Percentiles rank a stretch among this genome's conserved stretches.
phyloP scores from a whole-genome alignment of 2,329 filamentous ascomycete genomes.

The Cyphellophora attinorum region DNA sequence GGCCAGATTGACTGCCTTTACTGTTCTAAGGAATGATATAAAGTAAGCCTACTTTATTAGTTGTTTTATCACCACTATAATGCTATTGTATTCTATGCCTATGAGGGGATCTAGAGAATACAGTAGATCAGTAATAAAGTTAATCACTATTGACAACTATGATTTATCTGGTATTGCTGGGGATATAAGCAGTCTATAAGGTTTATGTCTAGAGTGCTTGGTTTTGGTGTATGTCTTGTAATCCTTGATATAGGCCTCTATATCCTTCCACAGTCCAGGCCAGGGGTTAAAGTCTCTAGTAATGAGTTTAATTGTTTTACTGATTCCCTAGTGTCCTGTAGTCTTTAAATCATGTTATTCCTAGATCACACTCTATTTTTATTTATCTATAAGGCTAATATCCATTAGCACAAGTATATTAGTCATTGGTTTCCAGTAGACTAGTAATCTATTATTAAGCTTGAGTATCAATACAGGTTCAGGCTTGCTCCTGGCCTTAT shows the following conservation, averaged over 20 bases:
- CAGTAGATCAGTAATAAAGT: constrained; percentile 7
- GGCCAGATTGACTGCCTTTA: constrained; percentile 3
- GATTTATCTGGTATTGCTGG: neutral
- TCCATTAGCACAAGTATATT: neutral
- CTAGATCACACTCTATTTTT: constrained; percentile 4
- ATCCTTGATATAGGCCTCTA: constrained; percentile 3
- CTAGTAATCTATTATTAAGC: constrained; percentile 2
- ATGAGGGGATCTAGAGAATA: neutral
- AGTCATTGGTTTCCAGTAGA: constrained; percentile 3
- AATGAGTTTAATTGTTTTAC: constrained; percentile 3
- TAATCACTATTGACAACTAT: constrained; percentile 5
- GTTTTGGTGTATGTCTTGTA: constrained; percentile 5
- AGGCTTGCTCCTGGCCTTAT: constrained; percentile 6
- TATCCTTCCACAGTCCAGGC: constrained; percentile 3
- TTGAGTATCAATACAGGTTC: neutral
- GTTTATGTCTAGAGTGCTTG: constrained; percentile 4
- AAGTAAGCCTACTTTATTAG: constrained; percentile 5
- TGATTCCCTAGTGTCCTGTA: constrained; percentile 2
- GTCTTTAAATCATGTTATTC: constrained; percentile 5
- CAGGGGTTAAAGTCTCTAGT: constrained; percentile 4
- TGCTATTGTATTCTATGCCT: constrained; percentile 4
- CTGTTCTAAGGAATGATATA: constrained; percentile 2
- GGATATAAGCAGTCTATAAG: constrained; percentile 2
- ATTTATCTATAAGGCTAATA: neutral
- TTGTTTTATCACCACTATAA: constrained; percentile 7